Evolutionary conservation across 768 basidiomycete species (phyloP).

Genomic region (Lactifluus volemus): DNA sequence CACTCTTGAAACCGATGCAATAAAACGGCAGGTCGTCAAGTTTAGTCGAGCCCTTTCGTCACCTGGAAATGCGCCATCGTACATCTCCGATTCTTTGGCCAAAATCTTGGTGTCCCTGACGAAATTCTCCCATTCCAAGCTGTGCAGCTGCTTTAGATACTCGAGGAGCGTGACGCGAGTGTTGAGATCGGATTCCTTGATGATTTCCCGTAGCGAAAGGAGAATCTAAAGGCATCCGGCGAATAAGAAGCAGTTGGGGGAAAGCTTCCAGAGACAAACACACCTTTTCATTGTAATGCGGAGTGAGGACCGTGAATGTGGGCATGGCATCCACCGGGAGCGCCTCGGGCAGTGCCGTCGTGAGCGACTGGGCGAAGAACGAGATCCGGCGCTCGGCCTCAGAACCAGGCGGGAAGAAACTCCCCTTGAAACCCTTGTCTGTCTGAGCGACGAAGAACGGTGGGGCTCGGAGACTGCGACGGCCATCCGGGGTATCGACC

Average conservation of each 20-base stretch:
- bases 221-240: constrained; percentile 52
- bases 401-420: constrained; percentile 91
- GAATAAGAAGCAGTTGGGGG: background rate
- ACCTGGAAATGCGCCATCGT: constrained; percentile 62
- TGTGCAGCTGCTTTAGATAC: constrained; percentile 97
- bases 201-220: constrained; percentile 94
- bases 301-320: constrained; percentile 96
- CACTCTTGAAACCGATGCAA: constrained; percentile 98
- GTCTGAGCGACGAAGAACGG: constrained; percentile 97
- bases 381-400: constrained; percentile 97
- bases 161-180: constrained; percentile 95
- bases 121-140: constrained; percentile 99
- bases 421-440: constrained; percentile 74
- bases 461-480: constrained; percentile 87
- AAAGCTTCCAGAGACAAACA: constrained; percentile 6
- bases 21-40: constrained; percentile 94
- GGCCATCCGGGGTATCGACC: constrained; percentile 79
- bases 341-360: constrained; percentile 88
- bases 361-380: constrained; percentile 97
- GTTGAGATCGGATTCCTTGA: constrained; percentile 96
- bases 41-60: constrained; percentile 82
- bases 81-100: constrained; percentile 88
- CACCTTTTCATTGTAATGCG: constrained; percentile 98
- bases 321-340: constrained; percentile 99
- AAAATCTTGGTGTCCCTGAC: constrained; percentile 99